These are phyloP conservation scores for Mucor ambiguus DNA, from an alignment of 371 early-diverging fungal genomes.

Conservation along the genomic window DNA sequence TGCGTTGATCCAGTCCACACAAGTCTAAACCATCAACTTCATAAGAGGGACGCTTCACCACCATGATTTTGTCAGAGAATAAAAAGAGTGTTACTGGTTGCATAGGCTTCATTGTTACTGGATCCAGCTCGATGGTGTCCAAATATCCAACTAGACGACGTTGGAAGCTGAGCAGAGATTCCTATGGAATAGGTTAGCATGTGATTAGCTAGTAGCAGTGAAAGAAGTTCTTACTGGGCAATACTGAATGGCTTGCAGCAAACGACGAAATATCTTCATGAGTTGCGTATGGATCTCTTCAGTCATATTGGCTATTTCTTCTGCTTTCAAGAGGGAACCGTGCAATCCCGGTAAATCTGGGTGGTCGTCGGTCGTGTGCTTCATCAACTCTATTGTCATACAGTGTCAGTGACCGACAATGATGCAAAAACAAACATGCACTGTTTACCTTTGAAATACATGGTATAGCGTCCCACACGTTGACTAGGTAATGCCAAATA, in stretches of 20 bases:
- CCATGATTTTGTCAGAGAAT: conserved; percentile 46
- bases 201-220: not conserved
- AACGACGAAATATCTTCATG: conserved; percentile 32
- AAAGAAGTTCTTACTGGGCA: conserved; percentile 23
- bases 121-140: conserved; percentile 41
- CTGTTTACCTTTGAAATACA: conserved; percentile 45
- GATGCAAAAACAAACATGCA: not conserved
- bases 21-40: conserved; percentile 24
- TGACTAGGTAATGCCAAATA: conserved; percentile 39
- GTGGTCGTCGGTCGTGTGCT: conserved; percentile 34
- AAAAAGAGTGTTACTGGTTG: conserved; percentile 45
- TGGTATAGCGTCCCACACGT: conserved; percentile 44
- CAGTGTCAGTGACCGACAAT: not conserved
- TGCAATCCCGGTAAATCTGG: conserved; percentile 34
- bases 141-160: conserved; percentile 29
- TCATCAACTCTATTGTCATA: conserved; percentile 30
- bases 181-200: conserved; percentile 18
- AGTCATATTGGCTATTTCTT: conserved; percentile 43
- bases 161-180: conserved; percentile 35
- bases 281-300: conserved; percentile 44
- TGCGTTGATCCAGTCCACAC: conserved; percentile 31
- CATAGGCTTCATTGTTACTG: conserved; percentile 29
- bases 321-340: conserved; percentile 30
- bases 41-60: conserved; percentile 41
- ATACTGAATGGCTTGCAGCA: conserved; percentile 25